A percentile compares a stretch with the other conserved stretches of the same genome.
Evolutionary conservation across 2,329 filamentous ascomycete species (phyloP).

Genomic region (Geosmithia putterillii): DNA sequence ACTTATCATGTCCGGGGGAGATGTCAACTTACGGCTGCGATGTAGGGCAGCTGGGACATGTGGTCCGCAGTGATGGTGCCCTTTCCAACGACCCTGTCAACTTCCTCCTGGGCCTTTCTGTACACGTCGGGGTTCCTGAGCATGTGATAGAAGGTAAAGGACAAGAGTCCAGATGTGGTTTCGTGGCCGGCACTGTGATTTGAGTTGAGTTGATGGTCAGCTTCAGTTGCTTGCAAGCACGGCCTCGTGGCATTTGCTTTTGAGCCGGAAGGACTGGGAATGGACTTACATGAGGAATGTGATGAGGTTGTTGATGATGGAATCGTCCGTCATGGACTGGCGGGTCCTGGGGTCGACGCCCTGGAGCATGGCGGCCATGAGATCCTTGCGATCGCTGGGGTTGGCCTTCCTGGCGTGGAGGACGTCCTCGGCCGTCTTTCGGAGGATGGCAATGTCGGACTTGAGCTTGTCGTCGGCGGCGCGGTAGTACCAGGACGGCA

Average conservation of each 20-base stretch:
- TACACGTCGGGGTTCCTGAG: slow-evolving; percentile 43
- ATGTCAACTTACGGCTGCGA: slow-evolving; percentile 34
- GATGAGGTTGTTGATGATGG: slow-evolving; percentile 54
- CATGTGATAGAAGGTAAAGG: slow-evolving; percentile 48
- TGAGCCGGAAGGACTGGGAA: too few relatives aligned
- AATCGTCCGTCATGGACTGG: slow-evolving; percentile 42
- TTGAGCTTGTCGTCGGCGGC: slow-evolving; percentile 30
- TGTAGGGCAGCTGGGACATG: slow-evolving; percentile 48
- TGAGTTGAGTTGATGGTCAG: too few relatives aligned
- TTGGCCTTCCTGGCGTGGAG: slow-evolving; percentile 39
- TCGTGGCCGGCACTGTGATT: slow-evolving; percentile 40
- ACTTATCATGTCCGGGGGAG: too few relatives aligned
- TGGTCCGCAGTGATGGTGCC: slow-evolving; percentile 44
- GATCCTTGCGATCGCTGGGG: slow-evolving; percentile 45
- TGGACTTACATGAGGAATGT: slow-evolving; percentile 45
- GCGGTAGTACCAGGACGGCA: slow-evolving; percentile 32
- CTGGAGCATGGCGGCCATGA: slow-evolving; percentile 54
- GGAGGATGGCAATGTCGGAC: slow-evolving; percentile 36
- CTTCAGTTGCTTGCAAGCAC: too few relatives aligned
- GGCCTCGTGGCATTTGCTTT: too few relatives aligned
- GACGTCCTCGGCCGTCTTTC: slow-evolving; percentile 40
- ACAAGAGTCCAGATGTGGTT: slow-evolving; percentile 51
- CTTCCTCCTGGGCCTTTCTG: slow-evolving; percentile 45
- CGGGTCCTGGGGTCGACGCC: slow-evolving; percentile 53
- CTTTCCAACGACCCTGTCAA: slow-evolving; percentile 45